phyloP scores from a whole-genome alignment of 1,284 basidiomycete genomes.

The Heterobasidion occidentale region DNA sequence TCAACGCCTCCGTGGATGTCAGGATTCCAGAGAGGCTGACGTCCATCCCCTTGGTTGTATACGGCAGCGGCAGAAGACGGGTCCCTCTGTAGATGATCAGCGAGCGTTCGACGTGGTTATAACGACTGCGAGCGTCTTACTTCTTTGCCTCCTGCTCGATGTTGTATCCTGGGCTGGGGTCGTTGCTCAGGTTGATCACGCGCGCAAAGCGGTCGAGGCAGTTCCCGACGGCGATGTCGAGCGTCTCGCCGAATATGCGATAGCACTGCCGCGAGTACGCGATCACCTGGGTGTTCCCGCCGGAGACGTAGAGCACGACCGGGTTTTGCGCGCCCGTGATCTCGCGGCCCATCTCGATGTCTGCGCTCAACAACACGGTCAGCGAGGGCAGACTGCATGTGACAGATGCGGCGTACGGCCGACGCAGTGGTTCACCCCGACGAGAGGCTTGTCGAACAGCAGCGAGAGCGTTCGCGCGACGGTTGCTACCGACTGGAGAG shows the following conservation, averaged over 20 bases:
- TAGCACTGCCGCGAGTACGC: conserved; percentile 97
- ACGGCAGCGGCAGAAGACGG: conserved; percentile 79
- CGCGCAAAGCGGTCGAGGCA: conserved; percentile 96
- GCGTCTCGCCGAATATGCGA: conserved; percentile 97
- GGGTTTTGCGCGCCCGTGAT: conserved; percentile 95
- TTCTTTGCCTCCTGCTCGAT: conserved; percentile 95
- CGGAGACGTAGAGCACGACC: conserved; percentile 96
- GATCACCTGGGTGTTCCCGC: conserved; percentile 99
- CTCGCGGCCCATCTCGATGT: conserved; percentile 98
- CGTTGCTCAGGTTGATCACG: conserved; percentile 93
- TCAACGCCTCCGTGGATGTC: conserved; percentile 85
- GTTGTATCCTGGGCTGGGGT: conserved; percentile 97
- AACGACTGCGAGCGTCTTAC: conserved; percentile 31
- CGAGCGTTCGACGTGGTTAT: conserved; percentile 3
- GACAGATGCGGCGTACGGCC: conserved; percentile 63
- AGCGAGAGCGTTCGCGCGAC: conserved; percentile 92
- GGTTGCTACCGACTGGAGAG: conserved; percentile 89
- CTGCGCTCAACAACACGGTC: conserved; percentile 30
- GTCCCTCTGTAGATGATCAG: conserved; percentile 43
- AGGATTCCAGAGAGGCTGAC: conserved; percentile 92
- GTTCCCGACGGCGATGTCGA: conserved; percentile 99
- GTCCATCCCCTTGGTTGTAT: conserved; percentile 99
- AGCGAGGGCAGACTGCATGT: neutral
- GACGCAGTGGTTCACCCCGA: conserved; percentile 98
- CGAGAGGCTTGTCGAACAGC: conserved; percentile 84